phyloP scores from a whole-genome alignment of 306 rosid genomes.

The Vigna trinervia region DNA sequence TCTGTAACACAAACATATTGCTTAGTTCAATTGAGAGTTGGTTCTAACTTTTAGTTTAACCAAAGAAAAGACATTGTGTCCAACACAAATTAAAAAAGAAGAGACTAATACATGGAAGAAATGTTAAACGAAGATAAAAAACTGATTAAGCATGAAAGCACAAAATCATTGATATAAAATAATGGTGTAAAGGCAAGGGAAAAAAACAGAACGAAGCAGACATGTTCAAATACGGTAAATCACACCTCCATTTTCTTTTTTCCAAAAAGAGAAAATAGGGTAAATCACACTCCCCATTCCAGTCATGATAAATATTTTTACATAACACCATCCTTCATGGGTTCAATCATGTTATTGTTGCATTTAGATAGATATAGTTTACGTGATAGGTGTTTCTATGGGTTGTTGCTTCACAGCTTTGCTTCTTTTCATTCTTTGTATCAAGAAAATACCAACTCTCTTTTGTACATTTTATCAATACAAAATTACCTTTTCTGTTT shows the following conservation, averaged over 20 bases:
- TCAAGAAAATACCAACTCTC: no score
- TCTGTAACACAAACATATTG: not conserved
- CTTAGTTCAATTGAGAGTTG: constrained; percentile 6
- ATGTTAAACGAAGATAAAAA: not conserved
- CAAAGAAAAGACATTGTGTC: not conserved
- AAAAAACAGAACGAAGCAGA: constrained; percentile 1
- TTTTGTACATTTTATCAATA: no score
- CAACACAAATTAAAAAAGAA: not conserved
- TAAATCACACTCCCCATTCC: not conserved
- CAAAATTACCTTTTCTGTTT: no score
- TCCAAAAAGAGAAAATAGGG: not conserved
- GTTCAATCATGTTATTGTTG: no score
- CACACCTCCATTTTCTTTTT: not conserved
- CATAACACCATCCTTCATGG: not conserved
- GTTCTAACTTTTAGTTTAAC: not conserved
- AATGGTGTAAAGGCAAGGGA: not conserved
- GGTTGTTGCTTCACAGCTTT: no score
- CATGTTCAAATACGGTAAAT: not conserved
- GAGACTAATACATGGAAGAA: not conserved
- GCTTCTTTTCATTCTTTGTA: no score
- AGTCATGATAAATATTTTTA: not conserved
- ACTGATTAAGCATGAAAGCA: constrained; percentile 3
- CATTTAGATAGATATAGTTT: no score
- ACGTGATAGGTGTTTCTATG: no score
- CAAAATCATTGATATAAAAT: constrained; percentile 16